Percentiles rank a stretch among this genome's conserved stretches.
Conservation (phyloP, 805 yeast species). For the Wickerhamiella qilinensis region DNA sequence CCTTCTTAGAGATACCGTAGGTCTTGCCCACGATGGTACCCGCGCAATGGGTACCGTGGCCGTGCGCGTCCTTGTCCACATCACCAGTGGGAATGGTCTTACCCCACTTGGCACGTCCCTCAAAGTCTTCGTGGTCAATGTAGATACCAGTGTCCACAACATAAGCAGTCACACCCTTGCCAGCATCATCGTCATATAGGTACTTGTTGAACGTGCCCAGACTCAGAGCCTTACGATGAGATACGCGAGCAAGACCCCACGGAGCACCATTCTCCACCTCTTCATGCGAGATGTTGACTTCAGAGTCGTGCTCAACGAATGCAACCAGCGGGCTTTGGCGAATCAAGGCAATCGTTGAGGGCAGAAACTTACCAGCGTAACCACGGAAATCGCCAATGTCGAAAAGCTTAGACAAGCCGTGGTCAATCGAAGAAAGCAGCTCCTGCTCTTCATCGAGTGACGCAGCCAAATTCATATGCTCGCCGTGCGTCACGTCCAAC, state of each 20-base stretch:
- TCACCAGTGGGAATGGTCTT: slow-evolving; percentile 31
- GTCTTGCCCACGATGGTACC: slow-evolving; percentile 38
- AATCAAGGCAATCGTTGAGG: slow-evolving; percentile 55
- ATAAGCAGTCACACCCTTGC: slow-evolving; percentile 27
- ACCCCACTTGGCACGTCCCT: slow-evolving; percentile 41
- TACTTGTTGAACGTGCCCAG: slow-evolving; percentile 44
- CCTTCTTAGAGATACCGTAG: slow-evolving; percentile 44
- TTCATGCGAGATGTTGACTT: slow-evolving; percentile 32
- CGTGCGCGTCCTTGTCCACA: slow-evolving; percentile 35
- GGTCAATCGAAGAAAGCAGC: slow-evolving; percentile 9
- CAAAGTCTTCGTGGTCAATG: slow-evolving; percentile 33
- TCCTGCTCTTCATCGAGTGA: slow-evolving; percentile 26
- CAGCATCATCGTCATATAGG: slow-evolving; percentile 39
- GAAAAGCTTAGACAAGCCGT: slow-evolving; percentile 24
- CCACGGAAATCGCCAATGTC: slow-evolving; percentile 45
- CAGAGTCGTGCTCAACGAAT: slow-evolving; percentile 46
- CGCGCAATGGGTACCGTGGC: slow-evolving; percentile 48
- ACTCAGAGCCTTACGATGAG: slow-evolving; percentile 47
- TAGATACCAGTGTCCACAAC: slow-evolving; percentile 45
- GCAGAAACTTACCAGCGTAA: slow-evolving; percentile 73
- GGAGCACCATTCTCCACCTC: slow-evolving; percentile 49
- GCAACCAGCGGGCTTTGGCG: slow-evolving; percentile 39
- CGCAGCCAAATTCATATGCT: slow-evolving; percentile 12
- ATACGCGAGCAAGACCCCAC: slow-evolving; percentile 60
- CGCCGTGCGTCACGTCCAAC: slow-evolving; percentile 29